These are phyloP conservation scores for Teunomyces cretensis DNA, from an alignment of 805 yeast genomes.

Conservation along the genomic window DNA sequence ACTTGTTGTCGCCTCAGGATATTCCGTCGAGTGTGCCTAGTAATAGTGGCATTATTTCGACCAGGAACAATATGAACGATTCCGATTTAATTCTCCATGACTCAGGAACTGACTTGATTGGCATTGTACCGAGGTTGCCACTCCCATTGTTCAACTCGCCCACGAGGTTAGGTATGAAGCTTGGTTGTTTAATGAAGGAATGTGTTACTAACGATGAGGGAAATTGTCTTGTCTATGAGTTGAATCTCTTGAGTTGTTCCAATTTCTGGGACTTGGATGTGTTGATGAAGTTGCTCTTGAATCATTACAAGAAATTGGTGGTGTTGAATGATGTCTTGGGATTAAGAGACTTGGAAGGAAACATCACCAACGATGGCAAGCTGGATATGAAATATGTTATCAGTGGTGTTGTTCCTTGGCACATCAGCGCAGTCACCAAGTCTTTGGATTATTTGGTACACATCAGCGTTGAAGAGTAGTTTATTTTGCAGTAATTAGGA, in stretches of 20 bases:
- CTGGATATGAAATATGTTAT: conserved; percentile 10
- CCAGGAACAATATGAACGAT: background rate
- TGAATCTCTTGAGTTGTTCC: conserved; percentile 72
- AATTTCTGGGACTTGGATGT: conserved; percentile 57
- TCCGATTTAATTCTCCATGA: conserved; percentile 39
- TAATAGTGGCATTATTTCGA: background rate
- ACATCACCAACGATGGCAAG: conserved; percentile 4
- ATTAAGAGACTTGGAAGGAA: conserved; percentile 19
- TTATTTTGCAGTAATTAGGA: background rate
- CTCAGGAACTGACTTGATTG: conserved; percentile 51
- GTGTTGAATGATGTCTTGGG: conserved; percentile 42
- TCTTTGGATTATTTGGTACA: conserved; percentile 60
- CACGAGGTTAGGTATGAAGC: conserved; percentile 64
- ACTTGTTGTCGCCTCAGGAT: conserved; percentile 33
- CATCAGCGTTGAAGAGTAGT: conserved; percentile 41
- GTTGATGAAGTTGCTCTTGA: conserved; percentile 53
- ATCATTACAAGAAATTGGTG: conserved; percentile 61
- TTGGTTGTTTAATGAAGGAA: conserved; percentile 63
- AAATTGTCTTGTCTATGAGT: conserved; percentile 49
- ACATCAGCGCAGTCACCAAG: conserved; percentile 65
- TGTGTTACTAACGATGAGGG: conserved; percentile 5
- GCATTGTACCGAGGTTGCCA: conserved; percentile 57
- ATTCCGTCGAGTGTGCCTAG: conserved; percentile 8
- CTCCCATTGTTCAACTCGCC: conserved; percentile 71
- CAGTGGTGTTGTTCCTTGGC: conserved; percentile 63